A percentile compares a stretch with the other conserved stretches of the same genome.
Conservation (phyloP, 176 grass and related monocot genomes). For the Chloris gayana region DNA sequence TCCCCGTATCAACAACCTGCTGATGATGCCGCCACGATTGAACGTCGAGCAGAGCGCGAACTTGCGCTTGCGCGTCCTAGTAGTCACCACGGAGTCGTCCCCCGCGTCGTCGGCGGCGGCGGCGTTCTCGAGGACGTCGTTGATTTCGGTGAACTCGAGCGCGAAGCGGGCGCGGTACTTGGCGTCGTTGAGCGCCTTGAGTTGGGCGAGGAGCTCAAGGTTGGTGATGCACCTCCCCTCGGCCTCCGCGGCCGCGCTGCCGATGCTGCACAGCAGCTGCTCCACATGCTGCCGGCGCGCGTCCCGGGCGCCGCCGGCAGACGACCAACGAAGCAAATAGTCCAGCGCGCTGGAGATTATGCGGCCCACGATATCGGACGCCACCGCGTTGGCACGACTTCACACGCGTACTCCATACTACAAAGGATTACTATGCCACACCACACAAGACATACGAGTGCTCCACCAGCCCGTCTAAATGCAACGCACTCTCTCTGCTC, state of each 20-base stretch:
- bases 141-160: slow-evolving; percentile 25
- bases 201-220: slow-evolving; percentile 36
- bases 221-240: slow-evolving; percentile 48
- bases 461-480: too few relatives aligned
- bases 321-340: neutral
- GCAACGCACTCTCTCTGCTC: too few relatives aligned
- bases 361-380: slow-evolving; percentile 22
- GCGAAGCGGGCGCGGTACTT: slow-evolving; percentile 47
- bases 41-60: neutral
- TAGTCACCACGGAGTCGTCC: neutral
- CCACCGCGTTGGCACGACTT: slow-evolving; percentile 27
- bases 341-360: slow-evolving; percentile 37
- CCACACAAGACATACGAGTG: too few relatives aligned
- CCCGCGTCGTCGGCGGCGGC: neutral
- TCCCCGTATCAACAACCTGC: too few relatives aligned
- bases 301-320: neutral
- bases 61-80: neutral
- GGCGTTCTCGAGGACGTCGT: neutral
- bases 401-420: slow-evolving; percentile 1
- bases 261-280: slow-evolving; percentile 36
- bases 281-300: slow-evolving; percentile 31
- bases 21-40: neutral
- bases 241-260: slow-evolving; percentile 43
- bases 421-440: too few relatives aligned
- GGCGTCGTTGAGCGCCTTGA: slow-evolving; percentile 31